phyloP scores from a whole-genome alignment of 495 filamentous ascomycete genomes.

The Chaetomium fimeti region DNA sequence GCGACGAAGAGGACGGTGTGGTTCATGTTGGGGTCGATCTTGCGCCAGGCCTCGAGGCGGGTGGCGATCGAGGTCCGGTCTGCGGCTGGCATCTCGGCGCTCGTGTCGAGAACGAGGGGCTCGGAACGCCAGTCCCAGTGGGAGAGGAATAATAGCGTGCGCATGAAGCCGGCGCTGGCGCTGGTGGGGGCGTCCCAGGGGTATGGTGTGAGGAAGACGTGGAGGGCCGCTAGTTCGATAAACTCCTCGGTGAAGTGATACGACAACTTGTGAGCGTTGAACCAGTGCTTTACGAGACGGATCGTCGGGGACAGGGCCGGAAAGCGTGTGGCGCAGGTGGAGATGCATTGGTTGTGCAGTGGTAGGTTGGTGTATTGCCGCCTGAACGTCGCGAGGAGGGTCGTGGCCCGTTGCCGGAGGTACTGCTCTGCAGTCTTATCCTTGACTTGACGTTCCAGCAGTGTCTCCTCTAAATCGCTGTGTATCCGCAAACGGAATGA shows the following conservation, averaged over 20 bases:
- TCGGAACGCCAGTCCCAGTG: slow-evolving; percentile 89
- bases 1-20: slow-evolving; percentile 77
- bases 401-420: slow-evolving; percentile 62
- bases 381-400: slow-evolving; percentile 68
- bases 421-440: slow-evolving; percentile 62
- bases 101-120: slow-evolving; percentile 75
- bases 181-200: slow-evolving; percentile 79
- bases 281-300: slow-evolving; percentile 89
- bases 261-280: slow-evolving; percentile 74
- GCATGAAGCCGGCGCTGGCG: slow-evolving; percentile 75
- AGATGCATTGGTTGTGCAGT: slow-evolving; percentile 75
- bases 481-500: slow-evolving; percentile 68
- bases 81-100: slow-evolving; percentile 51
- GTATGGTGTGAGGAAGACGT: slow-evolving; percentile 75
- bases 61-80: slow-evolving; percentile 63
- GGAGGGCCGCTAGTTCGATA: slow-evolving; percentile 74
- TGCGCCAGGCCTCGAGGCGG: slow-evolving; percentile 75
- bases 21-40: slow-evolving; percentile 85
- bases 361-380: slow-evolving; percentile 68
- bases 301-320: slow-evolving; percentile 80
- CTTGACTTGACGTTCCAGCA: slow-evolving; percentile 76
- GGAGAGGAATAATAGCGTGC: slow-evolving; percentile 72
- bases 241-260: slow-evolving; percentile 74
- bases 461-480: slow-evolving; percentile 77
- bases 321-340: slow-evolving; percentile 74